Evolutionary conservation across 352 stramenopile genomes (phyloP).

Genomic region (Phytopythium litorale): DNA sequence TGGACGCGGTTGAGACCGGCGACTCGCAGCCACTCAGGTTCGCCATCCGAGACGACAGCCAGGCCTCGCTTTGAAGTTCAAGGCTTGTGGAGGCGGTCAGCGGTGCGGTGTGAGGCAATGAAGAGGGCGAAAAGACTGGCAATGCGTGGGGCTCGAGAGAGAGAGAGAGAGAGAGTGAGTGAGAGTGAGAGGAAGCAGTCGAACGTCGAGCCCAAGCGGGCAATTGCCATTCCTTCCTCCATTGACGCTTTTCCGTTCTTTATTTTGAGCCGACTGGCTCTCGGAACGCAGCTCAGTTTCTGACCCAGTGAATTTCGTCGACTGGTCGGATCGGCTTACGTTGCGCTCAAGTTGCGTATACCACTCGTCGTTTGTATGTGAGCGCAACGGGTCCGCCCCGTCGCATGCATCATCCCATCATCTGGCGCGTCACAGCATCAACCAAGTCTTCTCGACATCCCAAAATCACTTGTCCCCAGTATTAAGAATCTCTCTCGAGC

Average conservation of each 20-base stretch:
- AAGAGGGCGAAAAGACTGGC: not conserved
- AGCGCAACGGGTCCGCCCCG: not conserved
- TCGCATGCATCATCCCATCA: not conserved
- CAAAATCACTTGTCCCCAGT: not conserved
- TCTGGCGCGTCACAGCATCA: constrained; percentile 1
- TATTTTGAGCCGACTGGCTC: not conserved
- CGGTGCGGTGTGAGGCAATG: not conserved
- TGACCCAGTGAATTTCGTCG: not conserved
- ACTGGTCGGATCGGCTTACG: not conserved
- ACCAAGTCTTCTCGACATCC: not conserved
- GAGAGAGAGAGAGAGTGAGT: not conserved
- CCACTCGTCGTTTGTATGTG: not conserved
- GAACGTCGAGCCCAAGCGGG: not conserved
- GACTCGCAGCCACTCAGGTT: not conserved
- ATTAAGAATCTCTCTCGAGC: not conserved
- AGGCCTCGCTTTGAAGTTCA: not conserved
- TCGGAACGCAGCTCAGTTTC: not conserved
- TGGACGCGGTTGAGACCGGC: not conserved
- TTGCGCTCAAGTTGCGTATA: not conserved
- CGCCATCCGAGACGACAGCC: not conserved
- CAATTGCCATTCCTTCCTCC: not conserved
- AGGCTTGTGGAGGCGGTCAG: not conserved
- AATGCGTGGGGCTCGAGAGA: not conserved
- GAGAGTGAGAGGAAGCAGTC: too few species aligned
- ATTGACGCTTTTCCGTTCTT: not conserved